phyloP scores from a whole-genome alignment of 768 basidiomycete genomes.

The Boletus huronensis region DNA sequence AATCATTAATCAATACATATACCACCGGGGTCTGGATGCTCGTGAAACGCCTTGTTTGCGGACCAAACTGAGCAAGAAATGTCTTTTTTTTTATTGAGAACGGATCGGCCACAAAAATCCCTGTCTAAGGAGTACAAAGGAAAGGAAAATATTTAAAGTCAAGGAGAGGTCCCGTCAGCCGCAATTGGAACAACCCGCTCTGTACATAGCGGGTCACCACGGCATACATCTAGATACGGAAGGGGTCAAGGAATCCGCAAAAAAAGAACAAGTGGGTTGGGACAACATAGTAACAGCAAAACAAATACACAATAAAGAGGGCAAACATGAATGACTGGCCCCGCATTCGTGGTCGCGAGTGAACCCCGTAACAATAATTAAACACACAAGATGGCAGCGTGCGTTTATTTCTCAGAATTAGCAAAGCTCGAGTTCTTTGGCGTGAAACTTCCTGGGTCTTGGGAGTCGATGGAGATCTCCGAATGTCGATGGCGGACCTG shows the following conservation, averaged over 20 bases:
- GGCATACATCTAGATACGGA: constrained; percentile 11
- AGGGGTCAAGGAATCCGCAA: background rate
- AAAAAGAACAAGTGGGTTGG: background rate
- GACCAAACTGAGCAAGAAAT: background rate
- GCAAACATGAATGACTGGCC: constrained; percentile 12
- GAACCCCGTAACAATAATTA: constrained; percentile 6
- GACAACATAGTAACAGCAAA: background rate
- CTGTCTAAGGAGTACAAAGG: background rate
- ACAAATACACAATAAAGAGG: constrained; percentile 31
- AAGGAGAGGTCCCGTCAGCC: background rate
- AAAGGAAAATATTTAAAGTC: background rate
- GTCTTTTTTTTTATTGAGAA: background rate
- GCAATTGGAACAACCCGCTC: background rate
- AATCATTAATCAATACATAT: no score
- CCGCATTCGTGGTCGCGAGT: constrained; percentile 15
- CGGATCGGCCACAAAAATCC: background rate
- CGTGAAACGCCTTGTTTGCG: no score
- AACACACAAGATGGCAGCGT: background rate
- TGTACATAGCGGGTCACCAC: background rate
- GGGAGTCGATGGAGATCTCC: constrained; percentile 32
- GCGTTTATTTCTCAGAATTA: constrained; percentile 26
- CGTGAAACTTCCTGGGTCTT: constrained; percentile 24
- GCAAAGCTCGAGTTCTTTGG: constrained; percentile 26
- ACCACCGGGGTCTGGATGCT: background rate
- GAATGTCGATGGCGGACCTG: constrained; percentile 32